Percentiles rank a stretch among this genome's conserved stretches.
phyloP scores from a whole-genome alignment of 805 yeast genomes.

The Lipomyces yamadae region DNA sequence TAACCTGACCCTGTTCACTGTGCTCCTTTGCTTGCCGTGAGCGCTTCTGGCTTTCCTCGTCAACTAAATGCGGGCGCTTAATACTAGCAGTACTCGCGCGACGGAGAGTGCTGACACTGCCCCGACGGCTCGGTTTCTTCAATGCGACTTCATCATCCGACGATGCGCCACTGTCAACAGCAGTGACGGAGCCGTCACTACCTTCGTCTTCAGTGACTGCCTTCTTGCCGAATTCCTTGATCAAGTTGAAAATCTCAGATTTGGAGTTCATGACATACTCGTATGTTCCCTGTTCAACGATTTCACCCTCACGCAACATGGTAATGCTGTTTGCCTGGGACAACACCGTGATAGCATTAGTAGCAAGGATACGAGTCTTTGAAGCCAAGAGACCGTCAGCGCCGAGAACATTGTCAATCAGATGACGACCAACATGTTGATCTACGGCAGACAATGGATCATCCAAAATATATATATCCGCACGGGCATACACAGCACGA shows the following conservation, averaged over 20 bases:
- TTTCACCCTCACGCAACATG: slow-evolving; percentile 60
- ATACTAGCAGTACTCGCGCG: slow-evolving; percentile 71
- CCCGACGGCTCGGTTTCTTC: slow-evolving; percentile 19
- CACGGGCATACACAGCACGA: slow-evolving; percentile 92
- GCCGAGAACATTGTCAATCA: slow-evolving; percentile 82
- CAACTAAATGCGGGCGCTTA: slow-evolving; percentile 42
- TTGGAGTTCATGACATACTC: slow-evolving; percentile 39
- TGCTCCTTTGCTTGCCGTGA: slow-evolving; percentile 61
- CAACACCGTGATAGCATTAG: slow-evolving; percentile 83
- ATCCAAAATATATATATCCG: slow-evolving; percentile 87
- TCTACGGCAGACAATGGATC: slow-evolving; percentile 97
- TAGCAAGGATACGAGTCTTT: slow-evolving; percentile 79
- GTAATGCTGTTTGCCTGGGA: slow-evolving; percentile 72
- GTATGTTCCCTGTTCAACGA: slow-evolving; percentile 48
- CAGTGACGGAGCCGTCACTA: slow-evolving; percentile 16
- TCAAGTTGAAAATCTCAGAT: slow-evolving; percentile 35
- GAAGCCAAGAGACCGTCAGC: slow-evolving; percentile 73
- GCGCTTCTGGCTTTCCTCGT: slow-evolving; percentile 38
- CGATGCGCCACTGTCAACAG: slow-evolving; percentile 19
- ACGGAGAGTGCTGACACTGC: slow-evolving; percentile 48
- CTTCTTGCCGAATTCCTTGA: slow-evolving; percentile 40
- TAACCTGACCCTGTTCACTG: slow-evolving; percentile 91
- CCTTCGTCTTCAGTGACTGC: slow-evolving; percentile 25
- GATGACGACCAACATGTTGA: slow-evolving; percentile 91
- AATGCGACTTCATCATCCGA: slow-evolving; percentile 28